These are phyloP conservation scores for Yamadazyma philogaea DNA, from an alignment of 805 yeast genomes.

Conservation along the genomic window DNA sequence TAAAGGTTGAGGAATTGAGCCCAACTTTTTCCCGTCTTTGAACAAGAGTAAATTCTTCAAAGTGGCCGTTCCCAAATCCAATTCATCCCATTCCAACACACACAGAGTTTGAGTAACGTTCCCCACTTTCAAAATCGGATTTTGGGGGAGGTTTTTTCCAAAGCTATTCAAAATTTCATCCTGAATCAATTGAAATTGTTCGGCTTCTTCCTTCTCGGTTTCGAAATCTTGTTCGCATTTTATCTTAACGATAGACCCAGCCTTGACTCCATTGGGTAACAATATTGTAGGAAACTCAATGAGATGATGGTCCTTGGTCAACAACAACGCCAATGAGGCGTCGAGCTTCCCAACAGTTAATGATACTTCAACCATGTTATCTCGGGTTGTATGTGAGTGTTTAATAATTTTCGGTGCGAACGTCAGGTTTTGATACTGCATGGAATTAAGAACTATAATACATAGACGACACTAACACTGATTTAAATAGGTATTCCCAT, in stretches of 20 bases:
- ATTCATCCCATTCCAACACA: slow-evolving; percentile 90
- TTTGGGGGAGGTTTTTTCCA: slow-evolving; percentile 67
- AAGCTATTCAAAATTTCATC: slow-evolving; percentile 67
- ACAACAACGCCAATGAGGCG: slow-evolving; percentile 85
- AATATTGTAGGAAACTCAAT: slow-evolving; percentile 96
- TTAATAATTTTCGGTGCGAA: not conserved
- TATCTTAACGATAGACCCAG: slow-evolving; percentile 89
- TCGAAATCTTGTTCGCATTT: slow-evolving; percentile 73
- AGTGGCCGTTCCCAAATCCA: slow-evolving; percentile 78
- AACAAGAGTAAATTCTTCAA: slow-evolving; percentile 73
- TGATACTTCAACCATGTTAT: slow-evolving; percentile 77
- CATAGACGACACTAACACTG: not conserved
- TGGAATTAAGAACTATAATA: no score
- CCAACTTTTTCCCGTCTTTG: slow-evolving; percentile 70
- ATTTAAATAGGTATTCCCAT: slow-evolving; percentile 46
- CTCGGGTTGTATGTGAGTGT: not conserved
- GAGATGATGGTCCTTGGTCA: slow-evolving; percentile 88
- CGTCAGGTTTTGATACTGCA: not conserved
- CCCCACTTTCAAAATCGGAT: slow-evolving; percentile 64
- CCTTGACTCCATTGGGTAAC: slow-evolving; percentile 83
- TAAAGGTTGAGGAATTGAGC: slow-evolving; percentile 80
- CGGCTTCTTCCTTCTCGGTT: slow-evolving; percentile 59
- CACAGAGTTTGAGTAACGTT: slow-evolving; percentile 93
- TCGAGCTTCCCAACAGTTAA: slow-evolving; percentile 94
- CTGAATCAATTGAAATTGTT: slow-evolving; percentile 63